Evolutionary conservation across 2,329 filamentous ascomycete species (phyloP).

Genomic region (Pestalotiopsis sp.): DNA sequence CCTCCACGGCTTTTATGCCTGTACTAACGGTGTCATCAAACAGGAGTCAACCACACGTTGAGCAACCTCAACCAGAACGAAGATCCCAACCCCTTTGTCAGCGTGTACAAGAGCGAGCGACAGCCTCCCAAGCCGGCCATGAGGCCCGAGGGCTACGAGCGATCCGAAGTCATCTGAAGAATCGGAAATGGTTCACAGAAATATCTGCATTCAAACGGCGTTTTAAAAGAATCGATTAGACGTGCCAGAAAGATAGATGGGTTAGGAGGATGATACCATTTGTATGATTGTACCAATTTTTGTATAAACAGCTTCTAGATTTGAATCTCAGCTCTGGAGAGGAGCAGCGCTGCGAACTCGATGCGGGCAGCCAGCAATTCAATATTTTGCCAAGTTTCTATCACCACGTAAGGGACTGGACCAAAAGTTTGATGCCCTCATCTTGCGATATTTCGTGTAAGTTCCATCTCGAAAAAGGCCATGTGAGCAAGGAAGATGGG

Average conservation of each 20-base stretch:
- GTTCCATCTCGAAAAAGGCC: too few relatives aligned
- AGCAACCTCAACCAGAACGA: slow-evolving; percentile 82
- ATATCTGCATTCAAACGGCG: neutral
- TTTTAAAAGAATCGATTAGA: neutral
- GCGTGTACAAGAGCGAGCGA: slow-evolving; percentile 72
- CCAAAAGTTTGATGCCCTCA: too few relatives aligned
- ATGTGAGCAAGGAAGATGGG: too few relatives aligned
- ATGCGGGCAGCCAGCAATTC: too few relatives aligned
- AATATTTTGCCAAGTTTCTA: too few relatives aligned
- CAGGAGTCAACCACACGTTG: slow-evolving; percentile 84
- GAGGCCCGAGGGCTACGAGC: slow-evolving; percentile 77
- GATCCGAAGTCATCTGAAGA: slow-evolving; percentile 73
- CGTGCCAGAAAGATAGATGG: neutral
- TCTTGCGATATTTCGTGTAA: too few relatives aligned
- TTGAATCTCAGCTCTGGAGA: neutral
- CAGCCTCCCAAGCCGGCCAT: slow-evolving; percentile 68
- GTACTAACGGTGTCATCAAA: neutral
- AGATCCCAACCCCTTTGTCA: slow-evolving; percentile 92
- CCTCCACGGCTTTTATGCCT: neutral
- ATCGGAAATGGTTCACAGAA: too few relatives aligned
- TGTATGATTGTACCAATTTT: neutral
- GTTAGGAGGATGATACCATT: neutral
- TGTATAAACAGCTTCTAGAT: neutral
- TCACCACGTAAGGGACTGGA: too few relatives aligned
- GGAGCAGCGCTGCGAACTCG: neutral